Conservation (phyloP, 2,329 filamentous ascomycete genomes). For the Lachnellula arida region DNA sequence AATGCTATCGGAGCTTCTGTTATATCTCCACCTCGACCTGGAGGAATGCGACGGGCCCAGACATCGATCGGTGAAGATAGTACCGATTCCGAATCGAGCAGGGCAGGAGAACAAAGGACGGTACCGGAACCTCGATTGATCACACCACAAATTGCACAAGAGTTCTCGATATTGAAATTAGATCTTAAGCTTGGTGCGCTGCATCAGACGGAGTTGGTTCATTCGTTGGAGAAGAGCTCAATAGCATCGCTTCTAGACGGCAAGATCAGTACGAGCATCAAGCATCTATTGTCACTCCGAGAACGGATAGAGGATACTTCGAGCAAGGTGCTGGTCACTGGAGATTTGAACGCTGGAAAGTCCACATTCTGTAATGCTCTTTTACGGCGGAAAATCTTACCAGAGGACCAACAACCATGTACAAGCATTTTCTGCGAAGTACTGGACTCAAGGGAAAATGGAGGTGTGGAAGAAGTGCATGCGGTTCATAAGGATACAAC, state of each 20-base stretch:
- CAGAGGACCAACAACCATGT: constrained; percentile 96
- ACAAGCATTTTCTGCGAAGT: constrained; percentile 99
- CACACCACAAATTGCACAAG: constrained; percentile 86
- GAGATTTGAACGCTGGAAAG: constrained; percentile 94
- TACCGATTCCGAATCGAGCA: constrained; percentile 64
- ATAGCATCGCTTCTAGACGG: constrained; percentile 88
- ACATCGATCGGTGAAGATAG: constrained; percentile 62
- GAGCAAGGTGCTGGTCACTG: constrained; percentile 93
- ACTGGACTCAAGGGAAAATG: constrained; percentile 85
- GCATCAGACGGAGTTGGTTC: constrained; percentile 84
- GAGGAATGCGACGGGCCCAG: constrained; percentile 60
- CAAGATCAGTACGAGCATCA: constrained; percentile 90
- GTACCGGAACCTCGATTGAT: constrained; percentile 74
- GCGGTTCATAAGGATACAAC: constrained; percentile 76
- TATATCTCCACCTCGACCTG: constrained; percentile 40
- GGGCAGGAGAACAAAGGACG: constrained; percentile 56
- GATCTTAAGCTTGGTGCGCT: constrained; percentile 86
- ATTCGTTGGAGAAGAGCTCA: constrained; percentile 88
- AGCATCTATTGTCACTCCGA: constrained; percentile 78
- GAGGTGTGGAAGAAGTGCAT: constrained; percentile 88
- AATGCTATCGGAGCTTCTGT: constrained; percentile 36
- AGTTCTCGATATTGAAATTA: constrained; percentile 92
- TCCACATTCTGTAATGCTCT: constrained; percentile 99
- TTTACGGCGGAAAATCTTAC: constrained; percentile 82
- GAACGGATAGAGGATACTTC: constrained; percentile 96